Evolutionary conservation across 441 rosid genomes (phyloP).

Genomic region (Pelargonium citronellum): DNA sequence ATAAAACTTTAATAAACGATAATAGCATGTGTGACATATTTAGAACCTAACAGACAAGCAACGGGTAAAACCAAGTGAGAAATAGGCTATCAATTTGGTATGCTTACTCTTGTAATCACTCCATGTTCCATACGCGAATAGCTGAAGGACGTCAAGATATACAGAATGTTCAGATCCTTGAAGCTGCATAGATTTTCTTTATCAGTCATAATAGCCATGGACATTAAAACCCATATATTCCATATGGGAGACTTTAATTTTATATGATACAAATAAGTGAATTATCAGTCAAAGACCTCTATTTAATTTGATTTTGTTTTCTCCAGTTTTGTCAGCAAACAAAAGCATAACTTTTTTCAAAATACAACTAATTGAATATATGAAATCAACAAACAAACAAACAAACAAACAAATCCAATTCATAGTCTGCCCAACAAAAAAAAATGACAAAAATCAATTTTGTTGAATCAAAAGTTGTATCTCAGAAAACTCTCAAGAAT

Average conservation of each 20-base stretch:
- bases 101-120: conserved; percentile 74
- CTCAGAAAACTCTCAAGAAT: not conserved
- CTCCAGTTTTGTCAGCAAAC: not conserved
- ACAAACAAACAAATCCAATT: not conserved
- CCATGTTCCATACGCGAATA: conserved; percentile 96
- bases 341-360: not conserved
- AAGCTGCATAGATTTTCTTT: conserved; percentile 50
- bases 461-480: not conserved
- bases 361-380: not conserved
- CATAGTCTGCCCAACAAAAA: not conserved
- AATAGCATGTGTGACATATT: not conserved
- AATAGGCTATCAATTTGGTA: not conserved
- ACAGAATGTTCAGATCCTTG: conserved; percentile 59
- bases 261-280: too few relatives aligned
- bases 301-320: not conserved
- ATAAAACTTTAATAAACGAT: not conserved
- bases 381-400: too few relatives aligned
- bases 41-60: not conserved
- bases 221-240: not conserved
- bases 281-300: too few relatives aligned
- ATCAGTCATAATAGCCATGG: conserved; percentile 3
- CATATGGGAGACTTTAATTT: not conserved
- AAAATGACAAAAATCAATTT: not conserved
- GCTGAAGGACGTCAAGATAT: conserved; percentile 51
- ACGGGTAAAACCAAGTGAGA: not conserved